Evolutionary conservation across 352 stramenopile species (phyloP), one percentile per base, ranked within the genome.

Genomic region (Phytopythium oedochilum): DNA sequence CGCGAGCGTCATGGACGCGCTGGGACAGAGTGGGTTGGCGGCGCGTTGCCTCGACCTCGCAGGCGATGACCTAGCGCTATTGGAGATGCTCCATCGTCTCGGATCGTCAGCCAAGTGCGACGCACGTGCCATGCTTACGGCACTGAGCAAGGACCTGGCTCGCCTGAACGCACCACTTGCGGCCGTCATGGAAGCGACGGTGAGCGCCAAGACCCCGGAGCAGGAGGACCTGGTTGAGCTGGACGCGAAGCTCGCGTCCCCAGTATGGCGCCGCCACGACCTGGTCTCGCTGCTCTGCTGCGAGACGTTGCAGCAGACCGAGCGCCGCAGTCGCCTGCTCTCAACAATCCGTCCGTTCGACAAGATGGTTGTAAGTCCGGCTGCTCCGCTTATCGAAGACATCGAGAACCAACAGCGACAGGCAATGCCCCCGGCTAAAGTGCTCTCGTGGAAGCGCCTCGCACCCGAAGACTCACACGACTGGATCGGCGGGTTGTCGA

Each of bases 251-350:
- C 46, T 69, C 0, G 44, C 61, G 8, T 68, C 68, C 17, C 32
- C 29, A 3, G 40, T 64, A 18, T 55, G 40, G 57, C 57, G 68
- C 0, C 69, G 65, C 26, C 71, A 86, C 20, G 78, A 92, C 44
- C 64, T 75, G 11, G 83, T 91, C 48, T 66, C 69, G 5, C 57
- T 81, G n/a, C 69, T 94, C 14, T 94, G 81, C 52, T 86, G 67
- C 38, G 79, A 92, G 28, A 69, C 59, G 8, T 26, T 90, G 26
- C 50, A 47, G 5, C 78, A 89, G 17, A 73, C 75, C 5, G 79
- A 88, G 42, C 77, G 82, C 29, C 78, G 82, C 47, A 87, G 84
- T 57, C 81, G 84, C 29, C 58, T 91, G 45, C 71, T 92, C 1
- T 45, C 70, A 5, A 74, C 50, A 22, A 60, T 89, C 32, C 64